Evolutionary conservation across 805 yeast species (phyloP).

Genomic region (Candida alai): DNA sequence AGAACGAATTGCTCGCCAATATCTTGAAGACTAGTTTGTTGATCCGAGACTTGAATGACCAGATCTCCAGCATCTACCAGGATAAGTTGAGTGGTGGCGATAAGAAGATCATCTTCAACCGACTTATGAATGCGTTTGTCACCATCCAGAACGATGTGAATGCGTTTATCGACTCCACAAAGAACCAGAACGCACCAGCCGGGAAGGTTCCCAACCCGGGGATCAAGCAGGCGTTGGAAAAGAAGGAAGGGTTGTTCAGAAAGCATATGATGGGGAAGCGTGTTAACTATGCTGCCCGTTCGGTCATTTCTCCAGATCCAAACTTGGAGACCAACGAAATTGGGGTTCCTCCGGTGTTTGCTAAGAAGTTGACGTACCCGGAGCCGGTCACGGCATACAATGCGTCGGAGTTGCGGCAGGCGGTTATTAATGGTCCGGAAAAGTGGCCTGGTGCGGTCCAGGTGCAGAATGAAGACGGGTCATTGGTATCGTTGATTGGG

Average conservation of each 20-base stretch:
- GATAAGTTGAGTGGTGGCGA: conserved; percentile 53
- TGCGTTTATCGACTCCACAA: conserved; percentile 87
- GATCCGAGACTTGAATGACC: conserved; percentile 87
- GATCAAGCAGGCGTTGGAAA: conserved; percentile 94
- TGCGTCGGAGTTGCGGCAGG: conserved; percentile 84
- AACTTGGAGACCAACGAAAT: conserved; percentile 96
- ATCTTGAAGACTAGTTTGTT: conserved; percentile 74
- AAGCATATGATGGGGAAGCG: conserved; percentile 99
- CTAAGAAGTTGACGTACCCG: conserved; percentile 91
- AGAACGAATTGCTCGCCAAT: conserved; percentile 81
- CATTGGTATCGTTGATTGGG: conserved; percentile 72
- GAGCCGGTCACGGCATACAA: conserved; percentile 96
- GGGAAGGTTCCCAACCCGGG: conserved; percentile 85
- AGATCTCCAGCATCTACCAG: conserved; percentile 53
- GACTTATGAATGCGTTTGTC: conserved; percentile 94
- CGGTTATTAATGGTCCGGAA: conserved; percentile 96
- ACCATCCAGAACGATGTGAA: conserved; percentile 93
- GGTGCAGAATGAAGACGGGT: conserved; percentile 93
- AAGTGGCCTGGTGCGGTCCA: conserved; percentile 99
- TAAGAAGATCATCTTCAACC: conserved; percentile 72
- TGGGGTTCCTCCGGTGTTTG: conserved; percentile 99
- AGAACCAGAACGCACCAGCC: conserved; percentile 69
- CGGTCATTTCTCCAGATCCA: conserved; percentile 98
- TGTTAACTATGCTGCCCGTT: conserved; percentile 97
- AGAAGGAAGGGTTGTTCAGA: conserved; percentile 97